A percentile compares a stretch with the other conserved stretches of the same genome.
phyloP scores from a whole-genome alignment of 768 basidiomycete genomes.

The Pisolithus orientalis region DNA sequence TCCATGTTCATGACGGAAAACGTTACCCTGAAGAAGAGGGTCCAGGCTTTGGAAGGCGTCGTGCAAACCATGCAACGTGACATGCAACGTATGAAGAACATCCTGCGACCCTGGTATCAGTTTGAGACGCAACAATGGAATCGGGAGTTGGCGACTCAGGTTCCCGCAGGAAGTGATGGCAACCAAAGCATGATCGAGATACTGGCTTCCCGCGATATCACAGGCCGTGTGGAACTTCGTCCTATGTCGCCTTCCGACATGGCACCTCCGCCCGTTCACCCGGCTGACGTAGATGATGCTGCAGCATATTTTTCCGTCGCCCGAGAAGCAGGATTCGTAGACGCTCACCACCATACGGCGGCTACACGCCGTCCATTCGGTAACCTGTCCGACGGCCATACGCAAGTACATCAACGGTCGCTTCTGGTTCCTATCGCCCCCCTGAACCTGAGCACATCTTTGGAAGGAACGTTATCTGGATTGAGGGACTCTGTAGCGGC shows the following conservation, averaged over 20 bases:
- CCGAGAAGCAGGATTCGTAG: constrained; percentile 18
- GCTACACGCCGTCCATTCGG: constrained; percentile 9
- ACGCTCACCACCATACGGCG: constrained; percentile 9
- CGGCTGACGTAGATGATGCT: constrained; percentile 18
- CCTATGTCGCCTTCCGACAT: constrained; percentile 9
- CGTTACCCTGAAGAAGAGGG: constrained; percentile 47
- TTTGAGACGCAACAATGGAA: constrained; percentile 26
- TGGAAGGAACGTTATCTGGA: constrained; percentile 55
- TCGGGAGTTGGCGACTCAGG: constrained; percentile 7
- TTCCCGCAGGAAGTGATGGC: constrained; percentile 1
- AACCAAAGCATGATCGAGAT: constrained; percentile 8
- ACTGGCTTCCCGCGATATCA: constrained; percentile 11
- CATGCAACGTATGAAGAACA: constrained; percentile 45
- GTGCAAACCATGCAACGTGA: constrained; percentile 50
- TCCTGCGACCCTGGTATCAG: constrained; percentile 61
- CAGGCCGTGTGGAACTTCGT: constrained; percentile 10
- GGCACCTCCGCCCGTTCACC: not conserved
- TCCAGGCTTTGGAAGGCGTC: constrained; percentile 53
- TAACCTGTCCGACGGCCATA: constrained; percentile 15
- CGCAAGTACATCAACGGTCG: constrained; percentile 18
- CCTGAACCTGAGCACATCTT: constrained; percentile 51
- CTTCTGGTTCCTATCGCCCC: constrained; percentile 45
- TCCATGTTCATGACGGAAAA: constrained; percentile 58
- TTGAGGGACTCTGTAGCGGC: constrained; percentile 55
- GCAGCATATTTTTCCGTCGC: constrained; percentile 19